Conservation (phyloP, 2,329 filamentous ascomycete species). For the Alternaria consortialis region DNA sequence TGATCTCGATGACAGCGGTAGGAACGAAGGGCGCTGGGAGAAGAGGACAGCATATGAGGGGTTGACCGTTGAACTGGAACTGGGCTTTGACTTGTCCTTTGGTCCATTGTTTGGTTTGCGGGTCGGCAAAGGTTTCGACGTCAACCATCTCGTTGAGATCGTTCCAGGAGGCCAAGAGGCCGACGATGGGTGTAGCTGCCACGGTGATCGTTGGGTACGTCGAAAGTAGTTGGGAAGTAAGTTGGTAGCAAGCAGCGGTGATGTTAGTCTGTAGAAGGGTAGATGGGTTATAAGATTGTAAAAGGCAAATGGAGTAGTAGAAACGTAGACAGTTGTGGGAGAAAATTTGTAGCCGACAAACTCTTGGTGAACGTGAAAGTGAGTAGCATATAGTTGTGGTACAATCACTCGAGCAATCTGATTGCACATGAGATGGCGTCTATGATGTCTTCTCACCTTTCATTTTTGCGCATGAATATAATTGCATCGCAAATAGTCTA, state of each 20-base stretch:
- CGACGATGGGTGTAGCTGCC: not conserved
- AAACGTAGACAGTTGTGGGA: not conserved
- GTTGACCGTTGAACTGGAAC: not conserved
- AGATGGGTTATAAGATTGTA: not conserved
- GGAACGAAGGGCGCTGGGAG: conserved; percentile 1
- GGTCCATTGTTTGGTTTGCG: not conserved
- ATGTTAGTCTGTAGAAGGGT: not conserved
- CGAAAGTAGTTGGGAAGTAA: not conserved
- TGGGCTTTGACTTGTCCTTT: not conserved
- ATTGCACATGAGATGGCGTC: not conserved
- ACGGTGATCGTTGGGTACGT: not conserved
- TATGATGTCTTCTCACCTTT: not conserved
- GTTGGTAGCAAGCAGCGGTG: too few relatives aligned
- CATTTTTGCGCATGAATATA: not conserved
- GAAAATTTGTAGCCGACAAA: not conserved
- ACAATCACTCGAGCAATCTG: not conserved
- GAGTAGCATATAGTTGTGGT: not conserved
- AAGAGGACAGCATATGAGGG: not conserved
- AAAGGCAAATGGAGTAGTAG: not conserved
- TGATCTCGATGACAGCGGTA: not conserved
- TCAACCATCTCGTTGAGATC: not conserved
- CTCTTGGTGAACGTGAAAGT: not conserved
- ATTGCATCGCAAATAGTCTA: not conserved
- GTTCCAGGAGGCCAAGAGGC: conserved; percentile 2
- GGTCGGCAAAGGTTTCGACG: not conserved